phyloP scores from a whole-genome alignment of 2,329 filamentous ascomycete species.

The Colletotrichum sansevieriae region DNA sequence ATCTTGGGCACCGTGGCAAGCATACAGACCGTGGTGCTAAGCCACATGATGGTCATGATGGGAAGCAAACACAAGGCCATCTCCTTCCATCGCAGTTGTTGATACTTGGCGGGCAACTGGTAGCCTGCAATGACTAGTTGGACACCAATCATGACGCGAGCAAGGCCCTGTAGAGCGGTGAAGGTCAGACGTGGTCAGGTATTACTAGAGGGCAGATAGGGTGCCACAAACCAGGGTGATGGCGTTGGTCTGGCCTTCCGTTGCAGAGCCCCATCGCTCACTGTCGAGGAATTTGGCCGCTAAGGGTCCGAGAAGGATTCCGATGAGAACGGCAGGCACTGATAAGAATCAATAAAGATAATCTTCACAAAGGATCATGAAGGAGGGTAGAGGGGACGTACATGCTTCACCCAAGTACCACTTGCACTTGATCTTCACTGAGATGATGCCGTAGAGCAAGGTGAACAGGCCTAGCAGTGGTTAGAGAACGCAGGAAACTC shows the following conservation, averaged over 20 bases:
- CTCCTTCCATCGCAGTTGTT: constrained; percentile 62
- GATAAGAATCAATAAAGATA: constrained; percentile 1
- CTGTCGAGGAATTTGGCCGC: constrained; percentile 65
- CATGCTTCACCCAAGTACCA: constrained; percentile 70
- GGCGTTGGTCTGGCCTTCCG: constrained; percentile 46
- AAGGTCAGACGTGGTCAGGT: background rate
- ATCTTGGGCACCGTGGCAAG: constrained; percentile 67
- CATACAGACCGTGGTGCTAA: constrained; percentile 68
- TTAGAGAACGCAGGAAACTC: background rate
- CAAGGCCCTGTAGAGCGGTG: constrained; percentile 54
- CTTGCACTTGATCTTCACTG: constrained; percentile 64
- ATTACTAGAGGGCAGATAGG: rapidly evolving
- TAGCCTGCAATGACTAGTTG: constrained; percentile 74
- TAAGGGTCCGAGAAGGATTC: constrained; percentile 67
- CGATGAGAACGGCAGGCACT: constrained; percentile 69
- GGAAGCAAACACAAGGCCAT: constrained; percentile 68
- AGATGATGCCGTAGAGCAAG: constrained; percentile 62
- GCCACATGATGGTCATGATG: constrained; percentile 74
- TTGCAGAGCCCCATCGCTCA: constrained; percentile 54
- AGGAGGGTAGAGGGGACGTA: constrained; percentile 47
- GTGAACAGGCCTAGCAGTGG: constrained; percentile 57
- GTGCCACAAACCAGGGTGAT: constrained; percentile 55
- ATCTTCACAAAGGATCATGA: background rate
- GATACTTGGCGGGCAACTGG: constrained; percentile 70
- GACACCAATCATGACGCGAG: constrained; percentile 70